These are phyloP conservation scores for Xylariaceae sp. DNA, from an alignment of 2,329 filamentous ascomycete species.

Conservation along the genomic window DNA sequence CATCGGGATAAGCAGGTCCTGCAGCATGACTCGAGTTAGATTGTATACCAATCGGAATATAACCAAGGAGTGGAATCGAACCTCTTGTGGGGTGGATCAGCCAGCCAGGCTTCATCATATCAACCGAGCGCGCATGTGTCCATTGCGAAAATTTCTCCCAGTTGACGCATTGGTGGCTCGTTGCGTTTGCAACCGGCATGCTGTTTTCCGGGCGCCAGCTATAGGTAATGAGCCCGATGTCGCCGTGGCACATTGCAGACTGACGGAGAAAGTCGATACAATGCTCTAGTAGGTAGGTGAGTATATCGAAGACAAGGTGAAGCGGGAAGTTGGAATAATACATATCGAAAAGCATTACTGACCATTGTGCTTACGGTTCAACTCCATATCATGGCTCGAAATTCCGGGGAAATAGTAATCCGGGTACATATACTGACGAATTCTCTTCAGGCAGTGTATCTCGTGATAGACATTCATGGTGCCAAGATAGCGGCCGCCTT, in stretches of 20 bases:
- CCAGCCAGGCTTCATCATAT: conserved; percentile 4
- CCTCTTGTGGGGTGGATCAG: conserved; percentile 4
- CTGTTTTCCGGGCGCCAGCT: conserved; percentile 2
- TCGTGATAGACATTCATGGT: conserved; percentile 6
- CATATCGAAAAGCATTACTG: neutral
- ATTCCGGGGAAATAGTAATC: conserved; percentile 1
- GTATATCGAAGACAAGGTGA: neutral
- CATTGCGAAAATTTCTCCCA: conserved; percentile 4
- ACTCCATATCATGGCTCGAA: neutral
- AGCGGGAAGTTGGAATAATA: neutral
- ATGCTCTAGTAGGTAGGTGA: conserved; percentile 1
- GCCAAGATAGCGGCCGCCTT: conserved; percentile 1
- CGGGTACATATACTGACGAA: conserved; percentile 2
- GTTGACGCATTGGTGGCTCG: conserved; percentile 5
- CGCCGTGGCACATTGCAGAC: conserved; percentile 10
- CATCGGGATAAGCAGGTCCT: conserved; percentile 2
- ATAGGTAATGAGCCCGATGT: conserved; percentile 11
- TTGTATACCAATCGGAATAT: neutral
- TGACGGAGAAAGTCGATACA: conserved; percentile 10
- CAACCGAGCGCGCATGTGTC: conserved; percentile 1
- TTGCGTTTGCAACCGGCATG: conserved; percentile 6
- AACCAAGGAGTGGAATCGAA: neutral
- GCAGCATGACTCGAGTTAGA: neutral
- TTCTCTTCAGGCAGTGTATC: conserved; percentile 9
- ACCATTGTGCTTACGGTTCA: conserved; percentile 9